Evolutionary conservation across 2,329 filamentous ascomycete species (phyloP).

Genomic region (Beauveria varroae): DNA sequence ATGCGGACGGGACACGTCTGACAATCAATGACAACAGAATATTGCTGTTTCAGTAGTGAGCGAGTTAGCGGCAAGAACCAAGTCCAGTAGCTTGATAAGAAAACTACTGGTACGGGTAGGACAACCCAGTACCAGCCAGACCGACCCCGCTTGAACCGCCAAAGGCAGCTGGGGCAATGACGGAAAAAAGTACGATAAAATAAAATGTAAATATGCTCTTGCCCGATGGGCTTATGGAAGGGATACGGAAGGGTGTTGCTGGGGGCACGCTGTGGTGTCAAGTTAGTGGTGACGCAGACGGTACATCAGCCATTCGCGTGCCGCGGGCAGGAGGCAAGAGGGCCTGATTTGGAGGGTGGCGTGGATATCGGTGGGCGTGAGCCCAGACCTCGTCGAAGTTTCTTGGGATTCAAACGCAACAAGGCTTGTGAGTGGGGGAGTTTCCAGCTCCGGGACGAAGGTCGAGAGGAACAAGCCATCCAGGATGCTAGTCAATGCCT

Average conservation of each 20-base stretch:
- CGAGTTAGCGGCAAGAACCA: background rate
- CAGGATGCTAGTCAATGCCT: background rate
- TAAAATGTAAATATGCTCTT: background rate
- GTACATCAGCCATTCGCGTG: constrained; percentile 2
- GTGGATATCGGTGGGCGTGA: background rate
- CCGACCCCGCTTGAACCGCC: constrained; percentile 1
- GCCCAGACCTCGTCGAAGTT: constrained; percentile 6
- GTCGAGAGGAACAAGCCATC: background rate
- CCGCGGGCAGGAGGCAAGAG: background rate
- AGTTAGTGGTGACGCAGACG: background rate
- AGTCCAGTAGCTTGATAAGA: background rate
- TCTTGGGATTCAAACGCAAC: constrained; percentile 2
- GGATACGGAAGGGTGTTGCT: background rate
- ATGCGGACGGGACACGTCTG: background rate
- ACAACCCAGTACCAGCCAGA: background rate
- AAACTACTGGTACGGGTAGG: background rate
- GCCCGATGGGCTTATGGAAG: constrained; percentile 1
- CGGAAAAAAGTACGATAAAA: background rate
- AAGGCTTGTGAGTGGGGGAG: constrained; percentile 6
- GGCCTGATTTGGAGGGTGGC: constrained; percentile 7
- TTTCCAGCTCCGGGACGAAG: background rate
- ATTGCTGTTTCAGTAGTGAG: background rate
- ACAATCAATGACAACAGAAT: background rate
- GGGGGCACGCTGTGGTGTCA: background rate
- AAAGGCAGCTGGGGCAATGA: background rate